These are phyloP conservation scores for Dioscorea dumetorum DNA, from an alignment of 106 monocot genomes.

Conservation along the genomic window DNA sequence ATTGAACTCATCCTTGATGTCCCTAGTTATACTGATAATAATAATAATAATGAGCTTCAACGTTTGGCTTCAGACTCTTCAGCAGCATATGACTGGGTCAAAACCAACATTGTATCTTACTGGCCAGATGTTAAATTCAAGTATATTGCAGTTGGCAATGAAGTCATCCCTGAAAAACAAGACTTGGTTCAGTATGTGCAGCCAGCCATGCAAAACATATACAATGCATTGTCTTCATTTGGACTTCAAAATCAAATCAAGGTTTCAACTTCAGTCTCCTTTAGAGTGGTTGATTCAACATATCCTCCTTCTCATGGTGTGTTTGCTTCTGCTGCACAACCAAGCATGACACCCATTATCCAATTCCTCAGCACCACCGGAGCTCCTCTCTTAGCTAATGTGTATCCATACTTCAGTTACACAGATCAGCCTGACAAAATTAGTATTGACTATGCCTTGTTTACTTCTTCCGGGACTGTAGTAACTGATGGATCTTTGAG, in stretches of 20 bases:
- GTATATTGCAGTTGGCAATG: slow-evolving; percentile 26
- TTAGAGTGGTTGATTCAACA: not conserved
- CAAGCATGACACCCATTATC: not conserved
- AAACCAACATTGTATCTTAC: slow-evolving; percentile 5
- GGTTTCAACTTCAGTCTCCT: slow-evolving; percentile 18
- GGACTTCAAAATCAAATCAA: slow-evolving; percentile 16
- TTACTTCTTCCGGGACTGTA: not conserved
- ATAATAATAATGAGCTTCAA: slow-evolving; percentile 1
- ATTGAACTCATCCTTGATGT: slow-evolving; percentile 24
- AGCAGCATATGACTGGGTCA: slow-evolving; percentile 11
- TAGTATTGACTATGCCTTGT: slow-evolving; percentile 16
- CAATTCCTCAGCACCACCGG: slow-evolving; percentile 4
- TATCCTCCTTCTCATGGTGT: slow-evolving; percentile 4
- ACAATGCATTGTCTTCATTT: slow-evolving; percentile 5
- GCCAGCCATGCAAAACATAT: slow-evolving; percentile 23
- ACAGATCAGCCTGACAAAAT: not conserved
- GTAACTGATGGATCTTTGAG: slow-evolving; percentile 1
- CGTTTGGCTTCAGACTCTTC: slow-evolving; percentile 5
- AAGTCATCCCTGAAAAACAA: slow-evolving; percentile 15
- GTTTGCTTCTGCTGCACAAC: not conserved
- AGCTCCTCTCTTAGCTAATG: slow-evolving; percentile 16
- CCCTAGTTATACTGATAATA: not conserved
- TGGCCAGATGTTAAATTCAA: slow-evolving; percentile 11
- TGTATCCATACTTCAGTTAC: slow-evolving; percentile 36
- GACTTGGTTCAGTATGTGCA: slow-evolving; percentile 9